Evolutionary conservation across 164 flowering plant species (phyloP).

Genomic region (Chloranthus sessilifolius): DNA sequence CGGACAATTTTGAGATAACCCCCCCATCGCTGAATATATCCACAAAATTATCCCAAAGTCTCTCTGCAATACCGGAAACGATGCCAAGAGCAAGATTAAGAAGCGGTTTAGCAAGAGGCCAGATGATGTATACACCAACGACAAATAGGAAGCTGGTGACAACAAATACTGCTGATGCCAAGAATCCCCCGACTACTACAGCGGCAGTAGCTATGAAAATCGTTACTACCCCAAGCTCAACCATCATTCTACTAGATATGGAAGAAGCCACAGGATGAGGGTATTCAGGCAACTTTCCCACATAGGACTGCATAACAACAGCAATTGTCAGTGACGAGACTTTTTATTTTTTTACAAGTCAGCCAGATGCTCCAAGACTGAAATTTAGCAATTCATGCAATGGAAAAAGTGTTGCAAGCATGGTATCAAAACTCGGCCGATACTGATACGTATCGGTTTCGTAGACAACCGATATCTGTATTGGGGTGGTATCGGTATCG

Average conservation of each 20-base stretch:
- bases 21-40: constrained; percentile 64
- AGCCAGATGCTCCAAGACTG: too few relatives aligned
- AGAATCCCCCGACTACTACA: constrained; percentile 59
- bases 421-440: too few relatives aligned
- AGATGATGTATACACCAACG: constrained; percentile 47
- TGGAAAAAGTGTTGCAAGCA: too few relatives aligned
- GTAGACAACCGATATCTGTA: too few relatives aligned
- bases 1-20: constrained; percentile 47
- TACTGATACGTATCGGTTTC: too few relatives aligned
- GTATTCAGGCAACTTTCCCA: constrained; percentile 64
- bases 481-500: too few relatives aligned
- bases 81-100: constrained; percentile 43
- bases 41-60: constrained; percentile 43
- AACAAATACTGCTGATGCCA: constrained; percentile 79
- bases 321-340: constrained; percentile 6
- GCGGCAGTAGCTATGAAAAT: constrained; percentile 74
- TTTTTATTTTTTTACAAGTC: too few relatives aligned
- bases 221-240: constrained; percentile 75
- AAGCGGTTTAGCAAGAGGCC: constrained; percentile 70
- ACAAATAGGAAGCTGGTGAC: constrained; percentile 60
- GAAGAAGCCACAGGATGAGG: constrained; percentile 93
- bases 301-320: constrained; percentile 61
- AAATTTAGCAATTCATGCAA: too few relatives aligned
- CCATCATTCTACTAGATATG: constrained; percentile 88
- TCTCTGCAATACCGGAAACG: constrained; percentile 41